A percentile compares a stretch with the other conserved stretches of the same genome.
These are phyloP conservation scores for Rhodotorula sp. DNA, from an alignment of 1,284 basidiomycete species.

Conservation along the genomic window DNA sequence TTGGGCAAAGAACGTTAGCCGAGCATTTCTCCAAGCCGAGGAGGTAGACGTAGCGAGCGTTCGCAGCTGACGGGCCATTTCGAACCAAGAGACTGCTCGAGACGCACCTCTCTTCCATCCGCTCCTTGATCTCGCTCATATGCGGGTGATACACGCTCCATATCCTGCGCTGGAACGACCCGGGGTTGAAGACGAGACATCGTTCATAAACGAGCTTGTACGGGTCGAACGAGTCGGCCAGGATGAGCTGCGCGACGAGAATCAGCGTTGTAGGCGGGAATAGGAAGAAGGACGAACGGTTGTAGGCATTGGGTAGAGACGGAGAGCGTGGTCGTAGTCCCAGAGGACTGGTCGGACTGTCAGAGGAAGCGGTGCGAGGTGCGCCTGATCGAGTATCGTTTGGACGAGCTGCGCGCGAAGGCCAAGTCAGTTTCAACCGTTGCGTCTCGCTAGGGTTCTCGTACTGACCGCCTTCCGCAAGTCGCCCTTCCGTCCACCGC, in stretches of 20 bases:
- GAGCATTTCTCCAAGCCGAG: too few relatives aligned
- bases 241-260: conserved; percentile 63
- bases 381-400: conserved; percentile 83
- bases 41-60: not conserved
- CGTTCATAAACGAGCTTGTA: conserved; percentile 97
- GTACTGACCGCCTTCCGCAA: conserved; percentile 73
- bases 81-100: not conserved
- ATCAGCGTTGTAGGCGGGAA: not conserved
- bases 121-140: conserved; percentile 42
- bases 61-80: not conserved
- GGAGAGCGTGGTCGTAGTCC: conserved; percentile 87
- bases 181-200: conserved; percentile 98
- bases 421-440: not conserved
- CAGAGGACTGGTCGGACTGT: conserved; percentile 82
- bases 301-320: conserved; percentile 92
- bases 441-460: not conserved
- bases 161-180: conserved; percentile 51
- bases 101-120: conserved; percentile 44
- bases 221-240: conserved; percentile 94
- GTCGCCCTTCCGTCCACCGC: conserved; percentile 55
- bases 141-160: conserved; percentile 50
- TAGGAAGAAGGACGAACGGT: conserved; percentile 58
- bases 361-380: conserved; percentile 79
- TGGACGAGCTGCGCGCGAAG: conserved; percentile 71
- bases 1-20: too few relatives aligned